Evolutionary conservation across 2,329 filamentous ascomycete genomes (phyloP), one percentile per base, ranked within the genome.

Genomic region (Lachnellula occidentalis): DNA sequence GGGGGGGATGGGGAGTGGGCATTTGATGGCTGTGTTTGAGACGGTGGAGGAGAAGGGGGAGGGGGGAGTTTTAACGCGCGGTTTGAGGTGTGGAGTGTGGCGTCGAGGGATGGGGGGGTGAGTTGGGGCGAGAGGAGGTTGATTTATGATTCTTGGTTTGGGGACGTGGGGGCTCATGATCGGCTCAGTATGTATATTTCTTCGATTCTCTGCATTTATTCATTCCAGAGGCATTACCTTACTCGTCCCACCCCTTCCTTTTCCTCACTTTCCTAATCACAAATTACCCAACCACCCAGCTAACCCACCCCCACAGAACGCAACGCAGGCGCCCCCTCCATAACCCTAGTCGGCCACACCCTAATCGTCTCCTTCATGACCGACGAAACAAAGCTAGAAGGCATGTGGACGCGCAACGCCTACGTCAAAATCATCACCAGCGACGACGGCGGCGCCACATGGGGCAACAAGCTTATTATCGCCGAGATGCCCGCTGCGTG

Each of bases 331-430:
- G 56, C 56, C 5, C 56, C 56, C n/a, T 53, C 55, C 34, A 51
- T 58, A 7, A 27, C 45, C 5, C 27, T 43, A 34, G 49, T 55
- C 12, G 56, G 56, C 6, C 37, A 51, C 21, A 55, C 11, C 5
- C 21, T 58, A 27, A 49, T 58, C 4, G 45, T 58, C n/a, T 53
- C 45, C 34, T 58, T 58, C 24, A 55, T 55, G 53, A 58, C 56
- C 15, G 45, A 58, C 24, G 56, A 58, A 48, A 48, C 52, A 14
- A 39, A 39, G n/a, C n/a, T 39, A 2, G 36, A 51, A 14, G 49
- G 49, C 8, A 51, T 45, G 49, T 51, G 49, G 49, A 24, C 36
- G 6, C 24, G 41, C 15, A 51, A 51, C n/a, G 49, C 49, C n/a
- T 45, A 37, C 21, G 41, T 51, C 15, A 51, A 51, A 17, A 51